Conservation (phyloP, 441 rosid species). For the Hura crepitans region DNA sequence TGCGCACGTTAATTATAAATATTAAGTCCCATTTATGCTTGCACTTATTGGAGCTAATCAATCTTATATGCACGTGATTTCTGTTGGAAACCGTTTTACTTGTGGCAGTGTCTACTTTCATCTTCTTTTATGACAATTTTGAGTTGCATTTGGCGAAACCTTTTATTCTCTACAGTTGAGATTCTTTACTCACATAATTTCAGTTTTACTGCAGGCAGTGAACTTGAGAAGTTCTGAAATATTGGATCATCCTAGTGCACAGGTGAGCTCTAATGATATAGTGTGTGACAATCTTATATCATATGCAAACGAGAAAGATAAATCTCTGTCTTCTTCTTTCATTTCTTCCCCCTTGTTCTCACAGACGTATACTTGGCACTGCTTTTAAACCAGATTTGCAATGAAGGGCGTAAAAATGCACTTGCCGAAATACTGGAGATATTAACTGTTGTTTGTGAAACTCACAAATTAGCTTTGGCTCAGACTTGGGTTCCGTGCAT, state of each 20-base stretch:
- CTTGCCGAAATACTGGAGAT: slow-evolving; percentile 89
- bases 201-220: slow-evolving; percentile 70
- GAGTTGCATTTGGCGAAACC: not conserved
- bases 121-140: not conserved
- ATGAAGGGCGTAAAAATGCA: slow-evolving; percentile 81
- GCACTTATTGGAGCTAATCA: not conserved
- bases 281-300: slow-evolving; percentile 8
- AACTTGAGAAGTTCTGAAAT: slow-evolving; percentile 80
- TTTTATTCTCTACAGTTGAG: slow-evolving; percentile 3
- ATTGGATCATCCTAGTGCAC: slow-evolving; percentile 58
- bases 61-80: slow-evolving; percentile 1
- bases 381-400: slow-evolving; percentile 74
- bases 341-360: slow-evolving; percentile 37
- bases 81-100: not conserved
- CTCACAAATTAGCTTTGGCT: slow-evolving; percentile 80
- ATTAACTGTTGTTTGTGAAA: slow-evolving; percentile 69
- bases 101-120: not conserved
- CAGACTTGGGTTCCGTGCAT: slow-evolving; percentile 96
- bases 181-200: slow-evolving; percentile 35
- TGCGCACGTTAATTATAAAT: not conserved
- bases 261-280: slow-evolving; percentile 44
- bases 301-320: slow-evolving; percentile 28
- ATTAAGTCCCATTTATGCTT: not conserved
- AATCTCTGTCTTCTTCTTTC: slow-evolving; percentile 35
- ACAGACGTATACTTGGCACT: slow-evolving; percentile 40